A percentile compares a stretch with the other conserved stretches of the same genome.
Evolutionary conservation across 225 moss, liverwort and hornwort genomes (phyloP).

Genomic region (Sphagnum contortum): DNA sequence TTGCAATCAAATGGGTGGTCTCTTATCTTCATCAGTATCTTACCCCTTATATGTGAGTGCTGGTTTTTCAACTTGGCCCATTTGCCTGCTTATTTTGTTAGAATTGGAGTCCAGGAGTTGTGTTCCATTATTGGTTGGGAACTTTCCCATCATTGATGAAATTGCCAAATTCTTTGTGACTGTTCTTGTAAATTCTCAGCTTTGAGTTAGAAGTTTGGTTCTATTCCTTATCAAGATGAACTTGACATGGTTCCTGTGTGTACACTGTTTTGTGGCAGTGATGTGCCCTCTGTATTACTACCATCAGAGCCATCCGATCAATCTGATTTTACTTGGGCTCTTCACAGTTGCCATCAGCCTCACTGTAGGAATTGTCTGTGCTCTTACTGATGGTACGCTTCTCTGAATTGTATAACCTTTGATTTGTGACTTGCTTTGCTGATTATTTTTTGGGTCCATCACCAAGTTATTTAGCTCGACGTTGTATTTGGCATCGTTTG

Average conservation of each 20-base stretch:
- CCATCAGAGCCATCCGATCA: constrained; percentile 81
- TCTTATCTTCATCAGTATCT: constrained; percentile 20
- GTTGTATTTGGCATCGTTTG: no score
- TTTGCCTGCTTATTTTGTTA: not conserved
- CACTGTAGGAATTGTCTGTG: constrained; percentile 74
- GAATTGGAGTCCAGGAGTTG: not conserved
- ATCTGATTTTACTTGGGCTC: constrained; percentile 65
- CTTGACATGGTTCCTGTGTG: no score
- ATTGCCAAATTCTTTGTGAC: no score
- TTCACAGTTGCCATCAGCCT: constrained; percentile 82
- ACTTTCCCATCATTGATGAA: no score
- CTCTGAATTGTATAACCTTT: not conserved
- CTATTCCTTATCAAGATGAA: no score
- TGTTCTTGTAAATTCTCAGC: no score
- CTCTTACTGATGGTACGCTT: constrained; percentile 61
- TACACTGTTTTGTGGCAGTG: constrained; percentile 29
- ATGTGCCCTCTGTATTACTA: constrained; percentile 84
- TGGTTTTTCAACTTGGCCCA: not conserved
- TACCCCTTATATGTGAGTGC: constrained; percentile 37
- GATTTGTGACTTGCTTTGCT: not conserved
- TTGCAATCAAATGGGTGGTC: constrained; percentile 20
- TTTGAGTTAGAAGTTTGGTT: no score
- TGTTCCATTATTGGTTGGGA: no score
- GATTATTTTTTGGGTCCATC: no score
- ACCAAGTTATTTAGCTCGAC: no score